Conservation (phyloP, 129 eudicot genomes). For the Silybum marianum region DNA sequence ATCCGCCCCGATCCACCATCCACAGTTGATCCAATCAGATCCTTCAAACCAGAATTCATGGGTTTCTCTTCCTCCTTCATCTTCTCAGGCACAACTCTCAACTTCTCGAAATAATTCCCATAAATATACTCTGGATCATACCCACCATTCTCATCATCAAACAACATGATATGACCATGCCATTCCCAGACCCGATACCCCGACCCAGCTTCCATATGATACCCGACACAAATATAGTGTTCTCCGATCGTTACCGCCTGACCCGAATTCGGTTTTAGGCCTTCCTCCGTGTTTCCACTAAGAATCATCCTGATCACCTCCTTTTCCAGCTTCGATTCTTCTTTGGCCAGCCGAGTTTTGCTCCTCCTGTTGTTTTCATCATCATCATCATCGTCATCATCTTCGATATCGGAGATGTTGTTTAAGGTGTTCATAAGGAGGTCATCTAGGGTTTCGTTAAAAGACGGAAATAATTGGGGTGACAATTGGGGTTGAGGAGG, state of each 20-base stretch:
- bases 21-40: slow-evolving; percentile 55
- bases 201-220: slow-evolving; percentile 68
- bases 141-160: slow-evolving; percentile 85
- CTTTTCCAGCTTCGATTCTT: slow-evolving; percentile 84
- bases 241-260: slow-evolving; percentile 80
- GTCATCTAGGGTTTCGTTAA: slow-evolving; percentile 68
- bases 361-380: slow-evolving; percentile 34
- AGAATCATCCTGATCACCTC: slow-evolving; percentile 61
- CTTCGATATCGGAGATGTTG: slow-evolving; percentile 49
- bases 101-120: slow-evolving; percentile 83
- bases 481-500: slow-evolving; percentile 39
- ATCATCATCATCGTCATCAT: slow-evolving; percentile 41
- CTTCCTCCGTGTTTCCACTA: slow-evolving; percentile 57
- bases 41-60: slow-evolving; percentile 63
- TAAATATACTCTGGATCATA: slow-evolving; percentile 86
- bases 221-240: slow-evolving; percentile 90
- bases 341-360: slow-evolving; percentile 63
- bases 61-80: slow-evolving; percentile 32
- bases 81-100: slow-evolving; percentile 24
- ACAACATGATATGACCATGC: slow-evolving; percentile 94
- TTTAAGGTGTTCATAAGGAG: slow-evolving; percentile 58
- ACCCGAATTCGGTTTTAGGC: slow-evolving; percentile 86
- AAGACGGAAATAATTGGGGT: slow-evolving; percentile 36
- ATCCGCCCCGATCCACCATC: slow-evolving; percentile 45
- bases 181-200: slow-evolving; percentile 97